Evolutionary conservation across 805 yeast species (phyloP), one percentile per base, ranked within the genome.

Genomic region (Kazachstania africana): DNA sequence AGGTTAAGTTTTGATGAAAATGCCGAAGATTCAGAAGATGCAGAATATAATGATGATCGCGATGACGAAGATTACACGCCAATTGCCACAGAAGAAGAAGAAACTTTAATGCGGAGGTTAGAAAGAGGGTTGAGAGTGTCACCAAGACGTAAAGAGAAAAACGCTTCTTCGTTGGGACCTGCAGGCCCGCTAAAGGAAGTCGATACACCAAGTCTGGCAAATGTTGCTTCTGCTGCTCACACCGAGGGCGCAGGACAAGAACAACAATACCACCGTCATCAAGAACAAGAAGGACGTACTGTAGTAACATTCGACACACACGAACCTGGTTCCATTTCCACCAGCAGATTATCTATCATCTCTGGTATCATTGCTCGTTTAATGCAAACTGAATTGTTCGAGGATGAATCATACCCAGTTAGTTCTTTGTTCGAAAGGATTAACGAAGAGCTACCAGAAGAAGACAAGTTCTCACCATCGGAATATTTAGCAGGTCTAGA

Each of bases 321-420:
- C 26, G 48, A 41, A 19, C 36, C 43, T 15, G 65, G 62, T 9
- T 54, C 53, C 8, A 62, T 75, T 13, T 71, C 80, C 3, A 63
- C 65, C 2, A 60, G 66, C 13, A 62, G 83, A 40, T 57, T 63
- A 31, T 60, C 57, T n/a, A 44, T 50, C 19, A 65, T 74, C 44
- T 63, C 66, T 14, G 59, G 63, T 36, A 51, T 63, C 9, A 59
- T 70, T 14, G 73, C 77, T 1, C 54, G 51, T 16, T 53, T 72
- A 26, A 57, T 69, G 45, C 63, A 63, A 34, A 56, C 66, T 4
- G 62, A 57, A 14, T 34, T 63, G 4, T 66, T 62, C 34, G 65
- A 62, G 14, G 67, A 63, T 17, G 71, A 65, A 22, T 62, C 61
- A 36, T 64, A 66, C 31, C 53, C 64, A 1, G 41, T 57, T 8